Percentiles rank a stretch among this genome's conserved stretches.
Evolutionary conservation across 225 moss, liverwort and hornwort species (phyloP).

Genomic region (Takakia lepidozioides): DNA sequence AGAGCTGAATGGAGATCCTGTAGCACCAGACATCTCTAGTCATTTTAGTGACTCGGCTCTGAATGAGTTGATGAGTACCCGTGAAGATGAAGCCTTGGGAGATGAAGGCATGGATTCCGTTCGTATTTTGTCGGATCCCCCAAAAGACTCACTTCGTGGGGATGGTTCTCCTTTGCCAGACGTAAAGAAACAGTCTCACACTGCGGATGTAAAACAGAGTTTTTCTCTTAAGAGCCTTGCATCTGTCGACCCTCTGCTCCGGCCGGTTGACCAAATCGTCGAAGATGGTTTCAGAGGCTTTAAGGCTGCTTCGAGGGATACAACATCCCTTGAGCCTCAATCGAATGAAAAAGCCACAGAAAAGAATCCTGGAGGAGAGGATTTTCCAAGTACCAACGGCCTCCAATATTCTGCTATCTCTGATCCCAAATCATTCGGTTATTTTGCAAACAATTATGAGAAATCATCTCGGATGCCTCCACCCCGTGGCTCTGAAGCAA

Average conservation of each 20-base stretch:
- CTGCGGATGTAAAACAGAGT: slow-evolving; percentile 1
- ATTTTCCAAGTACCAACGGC: too few relatives aligned
- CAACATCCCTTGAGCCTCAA: too few relatives aligned
- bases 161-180: slow-evolving; percentile 1
- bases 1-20: slow-evolving; percentile 2
- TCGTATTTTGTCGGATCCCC: not conserved
- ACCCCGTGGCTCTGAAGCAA: not conserved
- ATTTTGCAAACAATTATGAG: not conserved
- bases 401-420: too few relatives aligned
- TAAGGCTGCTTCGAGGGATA: too few relatives aligned
- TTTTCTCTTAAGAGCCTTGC: slow-evolving; percentile 6
- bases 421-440: too few relatives aligned
- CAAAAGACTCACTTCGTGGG: not conserved
- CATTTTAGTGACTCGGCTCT: slow-evolving; percentile 3
- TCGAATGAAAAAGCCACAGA: too few relatives aligned
- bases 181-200: slow-evolving; percentile 3
- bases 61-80: slow-evolving; percentile 13
- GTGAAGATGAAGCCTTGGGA: slow-evolving; percentile 12
- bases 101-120: slow-evolving; percentile 11
- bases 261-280: too few relatives aligned
- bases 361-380: too few relatives aligned
- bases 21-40: not conserved
- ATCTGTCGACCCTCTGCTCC: slow-evolving; percentile 4
- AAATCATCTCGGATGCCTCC: not conserved
- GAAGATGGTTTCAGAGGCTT: too few relatives aligned